Evolutionary conservation across 2,329 filamentous ascomycete species (phyloP), one percentile per base, ranked within the genome.

Genomic region (Colletotrichum destructivum): DNA sequence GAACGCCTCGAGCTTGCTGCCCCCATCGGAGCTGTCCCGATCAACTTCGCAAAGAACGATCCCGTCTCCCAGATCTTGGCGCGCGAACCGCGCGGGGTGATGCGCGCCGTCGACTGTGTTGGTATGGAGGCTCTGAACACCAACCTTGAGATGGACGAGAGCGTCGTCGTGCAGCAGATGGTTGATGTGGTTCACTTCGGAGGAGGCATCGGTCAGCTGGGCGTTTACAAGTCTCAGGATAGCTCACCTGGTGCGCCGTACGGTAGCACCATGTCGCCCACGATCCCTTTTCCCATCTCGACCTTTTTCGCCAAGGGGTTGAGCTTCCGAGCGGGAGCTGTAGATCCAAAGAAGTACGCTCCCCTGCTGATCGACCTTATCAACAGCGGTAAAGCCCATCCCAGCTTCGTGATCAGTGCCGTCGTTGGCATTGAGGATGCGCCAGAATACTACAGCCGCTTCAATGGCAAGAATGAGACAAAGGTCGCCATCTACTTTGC

Each of bases 381-480:
- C 21, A 70, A 73, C 9, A 72, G 61, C 5, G 77, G 77, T 2
- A 57, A 74, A 35, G 78, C 78, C 2, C 64, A 74, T 23, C 77
- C 78, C 5, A 73, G 77, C 5, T 80, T 81, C 52, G 72, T 81
- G n/a, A 72, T 78, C 7, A 74, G 72, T 55, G 68, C 69, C 35
- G 74, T 76, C n/a, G 74, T 79, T 16, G 69, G 75, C 13, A 77
- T 81, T 40, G 76, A 80, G 16, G 75, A 78, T 12, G 76, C 73
- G 11, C 77, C 75, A 8, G 69, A 76, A 46, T 75, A 73, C 3
- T 81, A 80, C 54, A 62, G 57, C 18, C 73, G 76, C 15, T 80
- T 77, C 57, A 73, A 78, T 23, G 56, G 51, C 21, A 69, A 74
- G n/a, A 38, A 74, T 51, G 74, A 75, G 42, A 74, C 63, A 1